Conservation (phyloP, 164 flowering plant species). For the Brasenia schreberi region DNA sequence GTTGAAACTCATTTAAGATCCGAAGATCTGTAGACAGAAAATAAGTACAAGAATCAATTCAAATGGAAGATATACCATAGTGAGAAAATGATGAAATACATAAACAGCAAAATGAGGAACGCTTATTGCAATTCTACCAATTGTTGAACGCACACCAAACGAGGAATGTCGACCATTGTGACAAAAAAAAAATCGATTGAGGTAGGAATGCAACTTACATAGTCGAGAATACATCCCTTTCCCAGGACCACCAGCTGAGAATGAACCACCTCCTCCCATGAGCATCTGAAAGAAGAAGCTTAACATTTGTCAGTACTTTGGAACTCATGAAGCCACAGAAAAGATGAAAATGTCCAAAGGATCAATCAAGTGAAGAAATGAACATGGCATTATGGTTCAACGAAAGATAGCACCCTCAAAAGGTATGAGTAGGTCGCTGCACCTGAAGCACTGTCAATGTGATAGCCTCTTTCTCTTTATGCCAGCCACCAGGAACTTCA, state of each 20-base stretch:
- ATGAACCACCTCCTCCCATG: conserved; percentile 96
- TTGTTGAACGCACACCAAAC: not conserved
- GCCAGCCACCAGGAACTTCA: conserved; percentile 90
- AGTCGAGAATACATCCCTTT: conserved; percentile 89
- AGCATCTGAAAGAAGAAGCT: conserved; percentile 36
- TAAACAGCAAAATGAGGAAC: not conserved
- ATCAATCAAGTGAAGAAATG: too few species aligned
- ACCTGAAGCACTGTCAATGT: conserved; percentile 84
- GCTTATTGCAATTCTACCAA: not conserved
- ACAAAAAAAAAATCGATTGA: not conserved
- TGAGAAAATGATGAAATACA: too few species aligned
- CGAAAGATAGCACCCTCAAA: not conserved
- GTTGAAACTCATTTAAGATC: conserved; percentile 46
- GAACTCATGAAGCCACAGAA: not conserved
- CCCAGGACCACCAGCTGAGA: conserved; percentile 98
- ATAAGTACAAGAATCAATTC: not conserved
- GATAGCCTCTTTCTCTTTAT: conserved; percentile 63
- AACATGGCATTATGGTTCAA: too few species aligned
- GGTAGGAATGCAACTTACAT: conserved; percentile 41
- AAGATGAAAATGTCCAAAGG: not conserved
- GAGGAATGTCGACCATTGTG: not conserved
- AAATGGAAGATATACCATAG: not conserved
- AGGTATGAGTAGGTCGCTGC: not conserved
- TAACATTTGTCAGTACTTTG: not conserved
- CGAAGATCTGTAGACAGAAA: conserved; percentile 45